Evolutionary conservation across 1,284 basidiomycete genomes (phyloP), one percentile per base, ranked within the genome.

Genomic region (Melampsora americana): DNA sequence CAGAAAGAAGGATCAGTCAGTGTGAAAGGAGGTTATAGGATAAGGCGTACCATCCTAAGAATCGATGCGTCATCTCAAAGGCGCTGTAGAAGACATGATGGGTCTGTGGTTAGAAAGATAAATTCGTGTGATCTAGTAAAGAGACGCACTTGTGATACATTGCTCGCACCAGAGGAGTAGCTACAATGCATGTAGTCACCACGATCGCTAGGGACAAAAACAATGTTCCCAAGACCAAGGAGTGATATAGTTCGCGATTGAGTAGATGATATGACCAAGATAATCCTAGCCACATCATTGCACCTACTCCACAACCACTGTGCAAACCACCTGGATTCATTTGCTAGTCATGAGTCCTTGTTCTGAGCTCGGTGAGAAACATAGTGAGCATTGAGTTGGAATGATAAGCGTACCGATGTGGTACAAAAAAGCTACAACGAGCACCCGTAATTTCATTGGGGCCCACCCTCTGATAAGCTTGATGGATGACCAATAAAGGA

Each of bases 61-160:
- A 91, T 30, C 90, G 88, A 82, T 91, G 90, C 78, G 89, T 87
- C 66, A 89, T 86, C 81, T 91, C 90, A 79, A 90, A 90, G 32
- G 89, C 86, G 80, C 88, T 89, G 77, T 18, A n/a, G 64, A 53
- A 77, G 16, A 30, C 23, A 20, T 46, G n/a, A 79, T 46, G 30
- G 44, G 26, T 16, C 5, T 0, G 16, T 46, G 26, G 30, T 61
- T 4, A 46, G 65, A 56, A 26, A 30, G 44, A 23, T 4, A 48
- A n/a, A 30, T 50, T 14, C 28, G 16, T 39, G 44, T 66, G 20
- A 46, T 2, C 11, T 1, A 14, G 14, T 35, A 16, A 16, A 48
- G 32, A 59, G 16, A 83, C 87, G 81, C 81, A 90, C 89, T 91
- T 90, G 84, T 91, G 90, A 79, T 90, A 88, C 2, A 86, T 87